Evolutionary conservation across 768 basidiomycete genomes (phyloP), one percentile per base, ranked within the genome.

Genomic region (Lanmaoa pseudosensibilis): DNA sequence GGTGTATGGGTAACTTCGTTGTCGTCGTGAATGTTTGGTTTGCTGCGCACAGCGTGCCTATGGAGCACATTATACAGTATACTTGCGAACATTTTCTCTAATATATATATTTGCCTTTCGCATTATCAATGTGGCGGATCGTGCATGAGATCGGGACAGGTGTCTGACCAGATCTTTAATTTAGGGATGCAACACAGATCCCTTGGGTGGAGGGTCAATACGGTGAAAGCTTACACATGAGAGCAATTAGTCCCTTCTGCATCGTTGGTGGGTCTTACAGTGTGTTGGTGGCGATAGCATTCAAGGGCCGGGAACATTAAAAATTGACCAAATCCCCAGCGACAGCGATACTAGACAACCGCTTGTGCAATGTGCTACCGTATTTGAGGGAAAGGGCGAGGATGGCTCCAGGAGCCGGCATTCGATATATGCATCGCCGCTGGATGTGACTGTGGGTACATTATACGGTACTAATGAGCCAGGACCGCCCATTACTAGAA

Each of bases 1-100:
- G 51, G 32, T 66, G 15, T 70, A 66, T 25, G 64, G 49, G 36
- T 63, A 67, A 57, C 8, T n/a, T 27, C 1, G 30, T 37, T 5
- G 19, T 36, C 16, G 19, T 16, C 13, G 9, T 40, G 37, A 19
- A 7, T 12, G 7, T 34, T 33, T 7, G 15, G 36, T 41, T 30
- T n/a, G 23, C 13, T 23, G 25, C 25, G 10, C 34, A 36, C n/a
- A 10, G 19, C 12, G 27, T 13, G 12, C 39, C 15, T 23, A 8
- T 37, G 18, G 21, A 33, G 7, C 30, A 16, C 25, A 57, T n/a
- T n/a, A 50, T 10, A 33, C 32, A 37, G 16, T 40, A 39, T 16
- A 51, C n/a, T 23, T 37, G 25, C 21, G 37, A 12, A 13, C 13
- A 32, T 39, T 40, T 30, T 15, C 39, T 55, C 37, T 57, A 55